phyloP scores from a whole-genome alignment of 345 rosid species.

The Cardamine resedifolia region DNA sequence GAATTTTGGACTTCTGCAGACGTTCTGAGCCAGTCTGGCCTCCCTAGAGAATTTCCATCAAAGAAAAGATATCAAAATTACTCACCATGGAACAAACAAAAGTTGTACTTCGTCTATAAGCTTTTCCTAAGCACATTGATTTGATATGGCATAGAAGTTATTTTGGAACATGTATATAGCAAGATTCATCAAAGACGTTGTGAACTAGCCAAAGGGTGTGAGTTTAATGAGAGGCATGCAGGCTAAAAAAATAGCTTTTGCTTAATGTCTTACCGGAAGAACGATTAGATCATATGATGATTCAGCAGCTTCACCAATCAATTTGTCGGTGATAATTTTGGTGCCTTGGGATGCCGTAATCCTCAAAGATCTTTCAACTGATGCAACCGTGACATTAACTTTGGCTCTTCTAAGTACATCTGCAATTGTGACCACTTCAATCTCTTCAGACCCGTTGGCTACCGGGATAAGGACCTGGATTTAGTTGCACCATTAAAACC shows the following conservation, averaged over 20 bases:
- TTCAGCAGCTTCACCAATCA: slow-evolving; percentile 58
- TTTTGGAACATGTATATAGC: not conserved
- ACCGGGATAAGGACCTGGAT: slow-evolving; percentile 77
- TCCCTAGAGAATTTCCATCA: slow-evolving; percentile 49
- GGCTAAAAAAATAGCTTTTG: not conserved
- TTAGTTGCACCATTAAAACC: slow-evolving; percentile 20
- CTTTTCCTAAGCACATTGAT: not conserved
- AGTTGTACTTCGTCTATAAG: not conserved
- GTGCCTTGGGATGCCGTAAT: slow-evolving; percentile 71
- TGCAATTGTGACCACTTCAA: slow-evolving; percentile 65
- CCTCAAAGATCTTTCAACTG: slow-evolving; percentile 62
- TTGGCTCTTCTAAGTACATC: slow-evolving; percentile 86
- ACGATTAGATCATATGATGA: slow-evolving; percentile 66
- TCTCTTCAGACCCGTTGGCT: slow-evolving; percentile 84
- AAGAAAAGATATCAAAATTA: not conserved
- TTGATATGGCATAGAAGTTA: not conserved
- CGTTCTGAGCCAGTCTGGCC: slow-evolving; percentile 59
- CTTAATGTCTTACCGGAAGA: slow-evolving; percentile 64
- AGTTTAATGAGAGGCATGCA: slow-evolving; percentile 1
- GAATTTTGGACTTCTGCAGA: slow-evolving; percentile 64
- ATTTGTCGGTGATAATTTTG: slow-evolving; percentile 73
- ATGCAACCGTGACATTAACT: slow-evolving; percentile 80
- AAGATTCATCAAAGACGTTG: not conserved
- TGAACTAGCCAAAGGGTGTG: slow-evolving; percentile 2
- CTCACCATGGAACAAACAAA: slow-evolving; percentile 17